Percentiles rank a stretch among this genome's conserved stretches.
Evolutionary conservation across 257 asterid species (phyloP).

Genomic region (Capsicum pubescens): DNA sequence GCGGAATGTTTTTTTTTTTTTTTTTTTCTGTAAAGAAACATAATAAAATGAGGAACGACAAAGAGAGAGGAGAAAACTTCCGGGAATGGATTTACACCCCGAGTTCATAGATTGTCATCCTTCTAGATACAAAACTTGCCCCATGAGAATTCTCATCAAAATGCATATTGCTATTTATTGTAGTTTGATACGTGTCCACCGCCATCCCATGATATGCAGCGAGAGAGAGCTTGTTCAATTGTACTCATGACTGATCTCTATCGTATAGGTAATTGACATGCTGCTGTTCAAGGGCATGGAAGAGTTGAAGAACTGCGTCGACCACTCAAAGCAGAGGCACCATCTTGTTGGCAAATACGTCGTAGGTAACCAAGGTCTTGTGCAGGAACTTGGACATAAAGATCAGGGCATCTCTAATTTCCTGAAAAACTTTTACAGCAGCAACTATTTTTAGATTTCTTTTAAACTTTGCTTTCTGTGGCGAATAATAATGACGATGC

Average conservation of each 20-base stretch:
- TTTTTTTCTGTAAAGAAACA: background rate
- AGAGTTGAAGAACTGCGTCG: constrained; percentile 77
- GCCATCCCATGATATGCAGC: background rate
- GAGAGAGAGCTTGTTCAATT: background rate
- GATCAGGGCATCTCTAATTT: constrained; percentile 65
- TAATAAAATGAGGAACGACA: background rate
- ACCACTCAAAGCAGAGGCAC: constrained; percentile 94
- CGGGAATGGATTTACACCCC: background rate
- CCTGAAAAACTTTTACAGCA: constrained; percentile 73
- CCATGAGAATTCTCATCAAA: constrained; percentile 5
- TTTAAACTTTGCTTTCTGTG: background rate
- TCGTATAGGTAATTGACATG: constrained; percentile 79
- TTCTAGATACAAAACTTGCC: background rate
- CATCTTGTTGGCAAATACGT: constrained; percentile 88
- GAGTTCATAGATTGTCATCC: background rate
- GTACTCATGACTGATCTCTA: background rate
- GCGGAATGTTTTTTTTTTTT: background rate
- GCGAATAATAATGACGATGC: background rate
- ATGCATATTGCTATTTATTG: background rate
- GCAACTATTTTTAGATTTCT: constrained; percentile 68
- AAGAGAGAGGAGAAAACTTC: background rate
- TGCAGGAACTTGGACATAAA: constrained; percentile 52
- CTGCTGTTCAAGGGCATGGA: constrained; percentile 87
- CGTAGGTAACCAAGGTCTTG: constrained; percentile 49
- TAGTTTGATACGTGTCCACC: background rate